These are phyloP conservation scores for Zymoseptoria passerinii DNA, from an alignment of 2,329 filamentous ascomycete genomes.

Conservation along the genomic window DNA sequence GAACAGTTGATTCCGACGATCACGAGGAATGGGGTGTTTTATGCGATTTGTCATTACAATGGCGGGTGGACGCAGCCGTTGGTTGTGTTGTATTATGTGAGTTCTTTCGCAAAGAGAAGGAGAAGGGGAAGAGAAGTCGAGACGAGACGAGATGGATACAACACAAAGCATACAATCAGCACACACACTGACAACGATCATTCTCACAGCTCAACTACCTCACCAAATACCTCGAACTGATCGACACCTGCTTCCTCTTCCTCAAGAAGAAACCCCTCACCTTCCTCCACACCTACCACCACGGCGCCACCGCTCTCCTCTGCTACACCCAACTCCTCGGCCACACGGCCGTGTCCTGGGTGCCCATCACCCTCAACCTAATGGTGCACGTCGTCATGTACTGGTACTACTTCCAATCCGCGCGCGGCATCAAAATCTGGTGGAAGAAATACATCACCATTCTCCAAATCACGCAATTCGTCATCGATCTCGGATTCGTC, in stretches of 20 bases:
- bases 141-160: too few relatives aligned
- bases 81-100: conserved; percentile 92
- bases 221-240: conserved; percentile 91
- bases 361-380: conserved; percentile 85
- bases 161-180: too few relatives aligned
- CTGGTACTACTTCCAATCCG: conserved; percentile 99
- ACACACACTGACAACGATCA: not conserved
- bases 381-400: conserved; percentile 98
- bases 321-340: conserved; percentile 97
- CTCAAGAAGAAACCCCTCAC: conserved; percentile 99
- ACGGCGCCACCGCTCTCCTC: conserved; percentile 89
- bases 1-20: conserved; percentile 86
- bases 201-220: conserved; percentile 78
- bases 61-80: conserved; percentile 93
- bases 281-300: conserved; percentile 98
- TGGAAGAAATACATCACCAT: conserved; percentile 99
- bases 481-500: conserved; percentile 94
- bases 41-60: conserved; percentile 69
- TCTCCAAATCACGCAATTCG: conserved; percentile 93
- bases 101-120: too few relatives aligned
- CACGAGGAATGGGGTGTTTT: conserved; percentile 73
- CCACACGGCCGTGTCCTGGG: conserved; percentile 88
- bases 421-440: conserved; percentile 90
- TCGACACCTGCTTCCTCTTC: conserved; percentile 94
- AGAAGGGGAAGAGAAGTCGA: too few relatives aligned